phyloP scores from a whole-genome alignment of 2,329 filamentous ascomycete genomes.

The Exophiala sp. region DNA sequence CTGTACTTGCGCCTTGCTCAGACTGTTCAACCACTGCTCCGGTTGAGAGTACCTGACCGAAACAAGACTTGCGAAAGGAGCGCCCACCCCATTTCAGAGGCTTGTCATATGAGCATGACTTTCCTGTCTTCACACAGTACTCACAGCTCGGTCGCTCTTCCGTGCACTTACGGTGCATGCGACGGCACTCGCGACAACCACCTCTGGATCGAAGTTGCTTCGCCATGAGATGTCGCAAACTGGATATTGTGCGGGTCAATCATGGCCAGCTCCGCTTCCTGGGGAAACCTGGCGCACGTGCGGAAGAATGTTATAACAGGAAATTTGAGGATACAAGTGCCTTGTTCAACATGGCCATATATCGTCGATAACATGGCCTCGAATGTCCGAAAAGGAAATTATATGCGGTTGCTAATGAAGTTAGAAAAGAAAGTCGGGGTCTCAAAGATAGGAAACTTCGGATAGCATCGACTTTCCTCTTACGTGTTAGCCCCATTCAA shows the following conservation, averaged over 20 bases:
- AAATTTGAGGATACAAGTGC: conserved; percentile 2
- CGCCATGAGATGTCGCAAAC: not conserved
- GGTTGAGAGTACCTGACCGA: not conserved
- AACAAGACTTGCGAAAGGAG: conserved; percentile 1
- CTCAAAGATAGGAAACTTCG: no score
- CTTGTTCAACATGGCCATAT: not conserved
- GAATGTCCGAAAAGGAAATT: not conserved
- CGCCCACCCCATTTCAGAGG: not conserved
- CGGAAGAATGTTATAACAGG: not conserved
- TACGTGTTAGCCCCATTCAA: no score
- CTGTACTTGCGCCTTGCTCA: not conserved
- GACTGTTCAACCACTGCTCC: not conserved
- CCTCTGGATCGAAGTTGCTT: conserved; percentile 2
- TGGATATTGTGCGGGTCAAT: not conserved
- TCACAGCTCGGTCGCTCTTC: not conserved
- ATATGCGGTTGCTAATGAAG: no score
- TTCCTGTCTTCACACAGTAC: not conserved
- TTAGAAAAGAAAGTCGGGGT: no score
- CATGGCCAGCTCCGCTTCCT: not conserved
- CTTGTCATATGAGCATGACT: conserved; percentile 1
- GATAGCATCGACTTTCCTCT: no score
- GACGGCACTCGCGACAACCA: conserved; percentile 1
- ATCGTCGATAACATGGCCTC: no score
- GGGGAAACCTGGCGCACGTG: not conserved
- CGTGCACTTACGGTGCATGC: not conserved